Evolutionary conservation across 1,284 basidiomycete species (phyloP).

Genomic region (Ceratobasidium sp.): DNA sequence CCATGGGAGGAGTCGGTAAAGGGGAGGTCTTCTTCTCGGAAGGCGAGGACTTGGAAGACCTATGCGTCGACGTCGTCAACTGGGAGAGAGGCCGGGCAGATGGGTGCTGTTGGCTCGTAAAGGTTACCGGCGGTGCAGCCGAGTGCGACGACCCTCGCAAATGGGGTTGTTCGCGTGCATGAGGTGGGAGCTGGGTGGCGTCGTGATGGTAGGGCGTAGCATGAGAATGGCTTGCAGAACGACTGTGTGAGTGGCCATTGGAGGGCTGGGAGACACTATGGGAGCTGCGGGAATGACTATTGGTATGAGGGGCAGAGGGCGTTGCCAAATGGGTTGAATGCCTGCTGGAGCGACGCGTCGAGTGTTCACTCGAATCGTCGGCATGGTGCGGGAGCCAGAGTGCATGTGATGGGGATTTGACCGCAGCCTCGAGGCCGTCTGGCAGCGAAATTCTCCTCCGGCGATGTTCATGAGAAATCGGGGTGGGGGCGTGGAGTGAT

Average conservation of each 20-base stretch:
- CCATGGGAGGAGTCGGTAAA: not conserved
- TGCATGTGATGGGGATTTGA: slow-evolving; percentile 29
- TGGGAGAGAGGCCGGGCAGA: slow-evolving; percentile 16
- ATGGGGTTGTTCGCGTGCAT: slow-evolving; percentile 24
- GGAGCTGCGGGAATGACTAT: not conserved
- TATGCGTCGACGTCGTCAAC: slow-evolving; percentile 17
- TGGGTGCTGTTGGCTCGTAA: slow-evolving; percentile 1
- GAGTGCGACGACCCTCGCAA: not conserved
- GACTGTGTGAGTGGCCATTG: not conserved
- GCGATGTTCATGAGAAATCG: slow-evolving; percentile 24
- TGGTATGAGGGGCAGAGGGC: not conserved
- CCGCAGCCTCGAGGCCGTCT: slow-evolving; percentile 34
- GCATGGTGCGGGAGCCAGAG: slow-evolving; percentile 27
- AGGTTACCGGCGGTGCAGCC: not conserved
- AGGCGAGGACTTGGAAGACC: slow-evolving; percentile 25
- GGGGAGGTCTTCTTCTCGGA: slow-evolving; percentile 16
- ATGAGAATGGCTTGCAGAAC: not conserved
- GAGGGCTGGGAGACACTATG: not conserved
- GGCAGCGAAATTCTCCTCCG: slow-evolving; percentile 17
- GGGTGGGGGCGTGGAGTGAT: slow-evolving; percentile 16
- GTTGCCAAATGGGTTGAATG: too few relatives aligned
- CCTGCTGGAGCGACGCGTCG: not conserved
- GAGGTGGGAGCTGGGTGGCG: not conserved
- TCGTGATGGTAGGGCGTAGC: not conserved
- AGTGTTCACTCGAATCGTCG: slow-evolving; percentile 3